Base-by-base conservation (phyloP, 1,139 yeast genomes). In the Petasospora fabianii region DNA sequence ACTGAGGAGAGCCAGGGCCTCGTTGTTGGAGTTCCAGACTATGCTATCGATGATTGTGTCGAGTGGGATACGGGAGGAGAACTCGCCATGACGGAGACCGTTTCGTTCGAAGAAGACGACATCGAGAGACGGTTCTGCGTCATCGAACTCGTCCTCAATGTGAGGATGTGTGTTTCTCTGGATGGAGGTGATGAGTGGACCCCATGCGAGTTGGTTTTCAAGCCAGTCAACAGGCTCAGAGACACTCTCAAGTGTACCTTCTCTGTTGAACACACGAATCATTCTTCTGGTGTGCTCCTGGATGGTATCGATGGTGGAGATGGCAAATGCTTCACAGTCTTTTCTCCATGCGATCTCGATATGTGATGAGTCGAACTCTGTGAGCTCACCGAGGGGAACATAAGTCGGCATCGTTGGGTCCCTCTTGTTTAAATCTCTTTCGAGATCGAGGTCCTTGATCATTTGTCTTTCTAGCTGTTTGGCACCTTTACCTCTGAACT, bases 401-500 rank as follows among this genome's bases (percentile, higher is more conserved):
- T 73, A 75, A 30, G 79, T 75, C 0, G 82, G 82, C 61, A 92
- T 84, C 0, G 98, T 94, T n/a, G 98, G 98, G 61, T 94, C 98
- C 56, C 92, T 76, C 50, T 84, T 67, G 29, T 72, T 68, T 27
- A 64, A 58, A 30, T 80, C 84, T 43, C 75, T 73, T 43, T 73
- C 85, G 43, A 81, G 62, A 12, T 90, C 92, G 2, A 88, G 80
- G 47, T 81, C 80, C 52, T 73, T 76, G 50, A 83, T 68, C 41
- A 67, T 55, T 17, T 59, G 62, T 61, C 90, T 72, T 60, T 84
- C 92, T 47, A 75, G 55, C n/a, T 86, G 90, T 53, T 81, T 80
- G 30, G 87, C 92, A 44, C 98, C 98, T 54, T 77, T 81, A 36
- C 99, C 99, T 61, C 85, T 82, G 61, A 94, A 94, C 62, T 94